Conservation (phyloP, 2,329 filamentous ascomycete species). For the Pseudocercospora fijiensis region DNA sequence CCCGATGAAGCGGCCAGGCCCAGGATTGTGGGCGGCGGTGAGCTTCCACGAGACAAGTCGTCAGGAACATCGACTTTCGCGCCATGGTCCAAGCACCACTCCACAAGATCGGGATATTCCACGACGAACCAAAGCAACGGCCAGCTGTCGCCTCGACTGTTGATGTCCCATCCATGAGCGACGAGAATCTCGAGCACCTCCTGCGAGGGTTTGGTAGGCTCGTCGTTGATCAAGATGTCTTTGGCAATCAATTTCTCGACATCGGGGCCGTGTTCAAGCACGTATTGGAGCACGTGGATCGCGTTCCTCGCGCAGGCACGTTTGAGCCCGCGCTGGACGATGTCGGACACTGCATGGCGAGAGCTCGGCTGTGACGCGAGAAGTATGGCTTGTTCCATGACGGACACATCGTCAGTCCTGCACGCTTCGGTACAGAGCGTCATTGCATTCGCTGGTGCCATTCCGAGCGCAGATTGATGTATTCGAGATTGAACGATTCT, state of each 20-base stretch:
- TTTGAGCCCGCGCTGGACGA: neutral
- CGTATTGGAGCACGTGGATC: neutral
- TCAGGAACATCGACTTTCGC: neutral
- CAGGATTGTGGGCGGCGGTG: neutral
- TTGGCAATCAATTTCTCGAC: neutral
- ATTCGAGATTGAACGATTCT: neutral
- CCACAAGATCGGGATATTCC: neutral
- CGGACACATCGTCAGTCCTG: neutral
- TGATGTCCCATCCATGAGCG: neutral
- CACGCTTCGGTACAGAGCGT: neutral
- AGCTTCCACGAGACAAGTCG: neutral
- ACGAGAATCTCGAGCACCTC: neutral
- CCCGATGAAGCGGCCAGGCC: neutral
- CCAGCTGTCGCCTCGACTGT: neutral
- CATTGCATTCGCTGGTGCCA: neutral
- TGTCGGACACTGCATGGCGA: neutral
- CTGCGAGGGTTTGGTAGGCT: neutral
- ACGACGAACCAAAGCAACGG: neutral
- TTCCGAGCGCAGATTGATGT: neutral
- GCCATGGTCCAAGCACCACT: slow-evolving; percentile 4
- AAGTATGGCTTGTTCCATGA: slow-evolving; percentile 2
- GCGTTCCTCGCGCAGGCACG: neutral
- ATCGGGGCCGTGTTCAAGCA: neutral
- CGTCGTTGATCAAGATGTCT: neutral
- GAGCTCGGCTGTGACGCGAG: neutral